phyloP scores from a whole-genome alignment of 192 early-diverging fungal species.

The Gryganskiella cystojenkinii region DNA sequence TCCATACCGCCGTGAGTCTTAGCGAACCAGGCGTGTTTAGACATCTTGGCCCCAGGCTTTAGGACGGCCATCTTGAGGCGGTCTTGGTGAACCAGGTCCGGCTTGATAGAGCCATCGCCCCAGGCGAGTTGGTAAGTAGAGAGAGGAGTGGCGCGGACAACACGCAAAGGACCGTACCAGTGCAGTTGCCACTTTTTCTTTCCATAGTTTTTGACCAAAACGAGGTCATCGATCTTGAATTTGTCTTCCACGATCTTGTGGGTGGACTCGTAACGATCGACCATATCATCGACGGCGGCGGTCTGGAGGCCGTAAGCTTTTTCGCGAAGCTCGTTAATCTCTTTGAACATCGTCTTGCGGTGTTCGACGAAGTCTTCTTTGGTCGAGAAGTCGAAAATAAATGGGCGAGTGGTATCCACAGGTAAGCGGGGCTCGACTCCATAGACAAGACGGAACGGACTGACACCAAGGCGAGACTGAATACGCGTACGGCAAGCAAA shows the following conservation, averaged over 20 bases:
- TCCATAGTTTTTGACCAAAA: slow-evolving; percentile 1
- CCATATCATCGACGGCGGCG: not conserved
- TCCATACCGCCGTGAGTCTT: not conserved
- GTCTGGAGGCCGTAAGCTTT: not conserved
- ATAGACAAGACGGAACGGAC: slow-evolving; percentile 26
- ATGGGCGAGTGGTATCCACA: slow-evolving; percentile 15
- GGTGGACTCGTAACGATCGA: not conserved
- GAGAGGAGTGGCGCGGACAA: not conserved
- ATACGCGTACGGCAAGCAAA: slow-evolving; percentile 14
- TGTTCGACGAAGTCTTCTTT: not conserved
- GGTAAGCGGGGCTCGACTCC: slow-evolving; percentile 24
- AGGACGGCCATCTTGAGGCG: slow-evolving; percentile 1
- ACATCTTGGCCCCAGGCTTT: not conserved
- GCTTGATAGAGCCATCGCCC: slow-evolving; percentile 9
- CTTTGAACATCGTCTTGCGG: not conserved
- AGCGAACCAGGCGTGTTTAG: not conserved
- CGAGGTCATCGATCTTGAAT: not conserved
- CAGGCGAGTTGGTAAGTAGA: slow-evolving; percentile 1
- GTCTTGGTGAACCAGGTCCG: slow-evolving; percentile 8
- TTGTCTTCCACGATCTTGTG: not conserved
- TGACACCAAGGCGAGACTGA: not conserved
- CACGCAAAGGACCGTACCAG: slow-evolving; percentile 2
- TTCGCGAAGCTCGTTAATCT: not conserved
- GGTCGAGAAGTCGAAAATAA: slow-evolving; percentile 5
- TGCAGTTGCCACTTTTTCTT: not conserved